These are phyloP conservation scores for Veloporphyrellus conicus DNA, from an alignment of 1,284 basidiomycete genomes.

Conservation along the genomic window DNA sequence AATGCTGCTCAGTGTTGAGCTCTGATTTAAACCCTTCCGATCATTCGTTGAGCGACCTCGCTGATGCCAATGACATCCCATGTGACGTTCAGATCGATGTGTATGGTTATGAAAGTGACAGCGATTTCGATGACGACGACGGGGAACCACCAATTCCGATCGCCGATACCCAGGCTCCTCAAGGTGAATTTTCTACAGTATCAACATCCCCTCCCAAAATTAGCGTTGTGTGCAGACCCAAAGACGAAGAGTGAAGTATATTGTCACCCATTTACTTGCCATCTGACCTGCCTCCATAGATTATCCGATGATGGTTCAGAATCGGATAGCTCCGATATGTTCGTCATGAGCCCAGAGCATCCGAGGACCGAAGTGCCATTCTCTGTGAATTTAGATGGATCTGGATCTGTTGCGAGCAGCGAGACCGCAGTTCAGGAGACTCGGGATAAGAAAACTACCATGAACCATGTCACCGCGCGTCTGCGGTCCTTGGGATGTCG, in stretches of 20 bases:
- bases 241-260: slow-evolving; percentile 10
- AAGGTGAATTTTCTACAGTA: neutral
- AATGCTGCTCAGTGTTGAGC: slow-evolving; percentile 15
- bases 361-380: neutral
- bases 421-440: slow-evolving; percentile 3
- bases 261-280: neutral
- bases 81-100: slow-evolving; percentile 9
- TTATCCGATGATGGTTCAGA: slow-evolving; percentile 14
- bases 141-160: neutral
- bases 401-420: slow-evolving; percentile 4
- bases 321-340: slow-evolving; percentile 20
- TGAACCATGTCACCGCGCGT: neutral
- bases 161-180: neutral
- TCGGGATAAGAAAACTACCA: neutral
- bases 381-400: neutral
- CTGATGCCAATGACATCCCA: slow-evolving; percentile 11
- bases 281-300: slow-evolving; percentile 9
- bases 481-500: slow-evolving; percentile 14
- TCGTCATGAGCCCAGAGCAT: slow-evolving; percentile 20
- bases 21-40: slow-evolving; percentile 13
- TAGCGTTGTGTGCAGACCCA: neutral
- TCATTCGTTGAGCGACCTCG: slow-evolving; percentile 17
- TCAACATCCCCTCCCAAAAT: neutral
- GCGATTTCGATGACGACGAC: slow-evolving; percentile 27
- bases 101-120: slow-evolving; percentile 30